Evolutionary conservation across 2,329 filamentous ascomycete genomes (phyloP).

Genomic region (Hymenotorrendiella dingleyae): DNA sequence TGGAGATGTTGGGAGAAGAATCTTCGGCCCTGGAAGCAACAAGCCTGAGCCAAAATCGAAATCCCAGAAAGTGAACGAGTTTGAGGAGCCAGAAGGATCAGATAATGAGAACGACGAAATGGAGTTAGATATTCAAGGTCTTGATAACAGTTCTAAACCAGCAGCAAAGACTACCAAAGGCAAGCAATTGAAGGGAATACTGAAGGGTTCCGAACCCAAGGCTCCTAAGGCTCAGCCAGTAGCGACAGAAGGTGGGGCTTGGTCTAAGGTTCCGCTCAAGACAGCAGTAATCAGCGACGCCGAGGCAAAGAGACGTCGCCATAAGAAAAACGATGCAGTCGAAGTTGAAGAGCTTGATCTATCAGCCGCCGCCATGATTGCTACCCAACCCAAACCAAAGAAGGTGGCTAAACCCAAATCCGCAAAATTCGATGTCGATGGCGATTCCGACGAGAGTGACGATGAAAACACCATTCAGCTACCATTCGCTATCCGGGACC

Average conservation of each 20-base stretch:
- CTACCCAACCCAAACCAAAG: slow-evolving; percentile 24
- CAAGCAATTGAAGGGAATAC: slow-evolving; percentile 11
- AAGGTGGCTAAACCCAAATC: slow-evolving; percentile 24
- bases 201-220: neutral
- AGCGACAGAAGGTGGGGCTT: slow-evolving; percentile 27
- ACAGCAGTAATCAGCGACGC: slow-evolving; percentile 19
- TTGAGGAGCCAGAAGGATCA: slow-evolving; percentile 53
- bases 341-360: slow-evolving; percentile 30
- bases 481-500: slow-evolving; percentile 53
- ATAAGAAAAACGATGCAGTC: slow-evolving; percentile 28
- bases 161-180: slow-evolving; percentile 3
- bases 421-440: slow-evolving; percentile 21
- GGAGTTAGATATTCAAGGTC: slow-evolving; percentile 18
- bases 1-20: slow-evolving; percentile 61
- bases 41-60: slow-evolving; percentile 32
- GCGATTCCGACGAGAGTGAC: slow-evolving; percentile 30
- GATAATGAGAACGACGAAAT: slow-evolving; percentile 36
- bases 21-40: slow-evolving; percentile 53
- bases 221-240: slow-evolving; percentile 7
- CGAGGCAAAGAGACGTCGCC: slow-evolving; percentile 27
- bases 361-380: slow-evolving; percentile 27
- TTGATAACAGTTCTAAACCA: slow-evolving; percentile 10
- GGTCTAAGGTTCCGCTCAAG: slow-evolving; percentile 27
- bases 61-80: slow-evolving; percentile 39
- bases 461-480: slow-evolving; percentile 46